Evolutionary conservation across 805 yeast species (phyloP).

Genomic region (Candida oleophila): DNA sequence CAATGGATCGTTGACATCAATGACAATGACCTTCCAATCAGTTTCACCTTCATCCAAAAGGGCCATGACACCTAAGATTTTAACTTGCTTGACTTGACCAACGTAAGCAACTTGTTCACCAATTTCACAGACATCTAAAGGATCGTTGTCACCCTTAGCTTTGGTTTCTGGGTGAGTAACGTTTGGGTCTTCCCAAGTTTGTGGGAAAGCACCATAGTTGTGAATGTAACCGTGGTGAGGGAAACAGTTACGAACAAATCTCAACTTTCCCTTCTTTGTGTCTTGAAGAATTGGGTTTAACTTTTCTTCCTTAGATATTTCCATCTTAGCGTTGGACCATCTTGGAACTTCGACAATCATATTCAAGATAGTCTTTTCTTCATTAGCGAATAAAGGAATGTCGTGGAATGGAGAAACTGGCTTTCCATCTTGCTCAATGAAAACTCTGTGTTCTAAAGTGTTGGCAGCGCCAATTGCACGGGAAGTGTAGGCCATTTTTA

Average conservation of each 20-base stretch:
- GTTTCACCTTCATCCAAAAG: conserved; percentile 91
- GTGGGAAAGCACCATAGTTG: conserved; percentile 98
- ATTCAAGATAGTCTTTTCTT: conserved; percentile 73
- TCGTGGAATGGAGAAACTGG: conserved; percentile 93
- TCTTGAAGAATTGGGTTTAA: conserved; percentile 96
- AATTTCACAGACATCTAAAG: conserved; percentile 67
- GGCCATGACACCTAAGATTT: conserved; percentile 75
- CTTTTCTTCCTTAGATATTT: conserved; percentile 78
- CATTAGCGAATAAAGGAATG: conserved; percentile 79
- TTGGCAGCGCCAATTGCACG: conserved; percentile 95
- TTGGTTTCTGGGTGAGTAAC: conserved; percentile 61
- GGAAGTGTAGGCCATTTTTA: conserved; percentile 69
- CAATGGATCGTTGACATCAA: conserved; percentile 65
- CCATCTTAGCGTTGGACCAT: conserved; percentile 97
- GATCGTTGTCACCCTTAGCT: conserved; percentile 86
- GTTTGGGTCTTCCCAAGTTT: conserved; percentile 81
- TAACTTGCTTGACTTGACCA: conserved; percentile 60
- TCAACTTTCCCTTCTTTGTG: conserved; percentile 93
- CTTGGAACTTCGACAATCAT: conserved; percentile 97
- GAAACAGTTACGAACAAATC: conserved; percentile 96
- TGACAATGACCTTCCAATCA: conserved; percentile 88
- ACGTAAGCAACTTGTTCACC: conserved; percentile 46
- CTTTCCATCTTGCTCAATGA: conserved; percentile 89
- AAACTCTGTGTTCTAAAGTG: conserved; percentile 91
- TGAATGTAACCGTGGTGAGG: conserved; percentile 99